Conservation (phyloP, 768 basidiomycete genomes). For the Xerocomellus chrysenteron region DNA sequence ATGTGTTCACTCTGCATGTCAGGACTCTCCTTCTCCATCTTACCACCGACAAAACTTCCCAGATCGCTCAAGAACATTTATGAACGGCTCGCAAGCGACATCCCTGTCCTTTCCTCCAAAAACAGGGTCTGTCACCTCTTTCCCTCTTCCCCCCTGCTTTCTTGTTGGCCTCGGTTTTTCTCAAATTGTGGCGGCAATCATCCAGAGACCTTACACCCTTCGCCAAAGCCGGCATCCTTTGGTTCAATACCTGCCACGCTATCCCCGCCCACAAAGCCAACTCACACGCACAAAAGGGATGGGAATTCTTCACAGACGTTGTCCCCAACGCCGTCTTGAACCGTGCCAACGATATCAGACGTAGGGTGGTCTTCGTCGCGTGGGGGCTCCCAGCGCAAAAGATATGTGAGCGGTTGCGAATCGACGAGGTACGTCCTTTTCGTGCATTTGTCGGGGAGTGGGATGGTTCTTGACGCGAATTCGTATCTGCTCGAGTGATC, state of each 20-base stretch:
- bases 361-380: constrained; percentile 75
- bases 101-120: constrained; percentile 61
- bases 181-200: background rate
- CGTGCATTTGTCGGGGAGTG: background rate
- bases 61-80: constrained; percentile 69
- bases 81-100: constrained; percentile 66
- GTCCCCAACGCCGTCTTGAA: constrained; percentile 55
- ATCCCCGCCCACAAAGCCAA: no score
- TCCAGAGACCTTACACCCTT: no score
- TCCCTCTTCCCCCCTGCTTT: background rate
- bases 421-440: constrained; percentile 55
- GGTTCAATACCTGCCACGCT: constrained; percentile 75
- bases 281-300: no score
- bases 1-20: no score
- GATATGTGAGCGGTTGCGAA: constrained; percentile 47
- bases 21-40: no score
- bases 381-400: constrained; percentile 84
- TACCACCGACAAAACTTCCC: constrained; percentile 51
- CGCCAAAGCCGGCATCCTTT: no score
- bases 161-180: background rate
- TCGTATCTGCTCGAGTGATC: constrained; percentile 23
- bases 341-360: constrained; percentile 20
- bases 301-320: constrained; percentile 71
- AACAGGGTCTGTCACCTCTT: constrained; percentile 46
- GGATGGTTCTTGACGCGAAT: background rate